Evolutionary conservation across 2,329 filamentous ascomycete species (phyloP), one percentile per base, ranked within the genome.

Genomic region (Pyrenophora teres): DNA sequence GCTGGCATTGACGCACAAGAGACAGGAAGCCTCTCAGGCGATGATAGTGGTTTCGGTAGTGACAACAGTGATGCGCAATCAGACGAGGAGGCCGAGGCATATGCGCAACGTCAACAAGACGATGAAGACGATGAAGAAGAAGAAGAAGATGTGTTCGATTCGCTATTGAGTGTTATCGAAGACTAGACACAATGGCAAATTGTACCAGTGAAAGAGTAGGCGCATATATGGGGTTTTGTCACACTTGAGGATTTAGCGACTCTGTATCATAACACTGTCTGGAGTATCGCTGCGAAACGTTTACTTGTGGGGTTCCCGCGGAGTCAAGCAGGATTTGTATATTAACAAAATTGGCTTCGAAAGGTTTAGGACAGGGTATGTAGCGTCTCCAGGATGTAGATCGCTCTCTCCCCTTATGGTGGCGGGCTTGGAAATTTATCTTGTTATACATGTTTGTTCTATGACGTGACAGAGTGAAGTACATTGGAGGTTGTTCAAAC

Each of bases 31-130:
- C 71, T 70, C 32, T 71, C 64, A 0, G 72, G 62, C 0, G 68
- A 72, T n/a, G 74, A 76, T 23, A 68, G 67, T 35, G 63, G 59
- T 1, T 70, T 71, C 46, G 71, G 56, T 1, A 62, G 59, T 10
- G 68, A 71, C 7, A 61, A 63, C 6, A 56, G 44, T 16, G 50
- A 57, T 19, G 54, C 27, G 18, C 46, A 51, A 13, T 61, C 53
- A 4, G 56, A 52, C 7, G 50, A 56, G 2, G 57, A 56, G 3
- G 48, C 48, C 4, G 57, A 33, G 3, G 47, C 51, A 10, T 37
- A 52, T 31, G 52, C 53, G 12, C 52, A 60, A 21, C 50, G 40
- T 9, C 45, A 39, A 25, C 44, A 54, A 13, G 50, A 56, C 7
- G 42, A 55, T 3, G 49, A 42, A 27, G 50, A 59, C 6, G 55